phyloP scores from a whole-genome alignment of 139 green algal species.

The Chlorella sorokiniana region DNA sequence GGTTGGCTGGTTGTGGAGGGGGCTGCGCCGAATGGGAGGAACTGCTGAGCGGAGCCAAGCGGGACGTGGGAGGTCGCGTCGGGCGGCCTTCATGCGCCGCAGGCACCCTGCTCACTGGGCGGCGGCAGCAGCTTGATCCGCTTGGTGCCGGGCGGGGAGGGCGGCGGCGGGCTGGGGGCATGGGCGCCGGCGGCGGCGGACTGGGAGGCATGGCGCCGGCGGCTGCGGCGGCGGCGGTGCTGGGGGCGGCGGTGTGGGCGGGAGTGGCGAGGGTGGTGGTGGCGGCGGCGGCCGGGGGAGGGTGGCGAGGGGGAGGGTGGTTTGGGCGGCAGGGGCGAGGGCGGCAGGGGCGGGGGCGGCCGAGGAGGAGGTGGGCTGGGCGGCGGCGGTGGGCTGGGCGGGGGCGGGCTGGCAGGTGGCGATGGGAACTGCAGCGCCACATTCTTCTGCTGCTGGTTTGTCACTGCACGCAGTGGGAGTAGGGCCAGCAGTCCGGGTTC shows the following conservation, averaged over 20 bases:
- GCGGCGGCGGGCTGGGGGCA: not conserved
- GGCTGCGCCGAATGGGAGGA: too few relatives aligned
- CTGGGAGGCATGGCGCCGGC: not conserved
- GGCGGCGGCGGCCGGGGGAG: too few relatives aligned
- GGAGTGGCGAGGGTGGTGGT: not conserved
- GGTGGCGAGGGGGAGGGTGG: too few relatives aligned
- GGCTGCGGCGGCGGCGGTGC: too few relatives aligned
- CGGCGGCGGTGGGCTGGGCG: not conserved
- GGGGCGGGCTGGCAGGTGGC: not conserved
- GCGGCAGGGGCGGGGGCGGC: not conserved
- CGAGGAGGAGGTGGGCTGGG: not conserved
- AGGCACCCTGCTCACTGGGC: not conserved
- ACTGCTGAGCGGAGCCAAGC: too few relatives aligned
- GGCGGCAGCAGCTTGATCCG: not conserved
- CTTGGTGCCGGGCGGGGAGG: not conserved
- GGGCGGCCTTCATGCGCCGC: not conserved
- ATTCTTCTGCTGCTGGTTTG: not conserved
- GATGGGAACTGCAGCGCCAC: not conserved
- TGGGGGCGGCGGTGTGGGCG: not conserved
- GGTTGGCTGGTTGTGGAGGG: too few relatives aligned
- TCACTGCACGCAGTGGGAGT: not conserved
- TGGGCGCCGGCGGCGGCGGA: too few relatives aligned
- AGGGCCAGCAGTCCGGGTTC: too few relatives aligned
- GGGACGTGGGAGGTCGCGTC: too few relatives aligned
- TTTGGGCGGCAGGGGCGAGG: not conserved